Conservation (phyloP, 495 filamentous ascomycete genomes). For the Symbiotaphrina buchneri region DNA sequence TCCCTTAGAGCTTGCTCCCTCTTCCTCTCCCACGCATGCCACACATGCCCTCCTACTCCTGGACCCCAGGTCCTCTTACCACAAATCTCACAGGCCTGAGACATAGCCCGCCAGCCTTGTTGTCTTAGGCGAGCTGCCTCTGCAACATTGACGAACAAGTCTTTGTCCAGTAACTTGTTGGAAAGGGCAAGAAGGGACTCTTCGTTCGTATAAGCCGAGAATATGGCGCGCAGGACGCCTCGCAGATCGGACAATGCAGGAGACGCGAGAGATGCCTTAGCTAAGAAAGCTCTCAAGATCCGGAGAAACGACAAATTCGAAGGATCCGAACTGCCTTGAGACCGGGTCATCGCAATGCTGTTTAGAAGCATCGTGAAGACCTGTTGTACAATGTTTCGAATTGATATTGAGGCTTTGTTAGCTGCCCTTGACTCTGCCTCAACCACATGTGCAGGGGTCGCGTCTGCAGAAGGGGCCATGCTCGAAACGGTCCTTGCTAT, state of each 20-base stretch:
- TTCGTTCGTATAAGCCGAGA: slow-evolving; percentile 88
- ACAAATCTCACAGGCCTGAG: slow-evolving; percentile 74
- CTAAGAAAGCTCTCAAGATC: slow-evolving; percentile 78
- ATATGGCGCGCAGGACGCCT: slow-evolving; percentile 65
- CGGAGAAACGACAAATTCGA: slow-evolving; percentile 64
- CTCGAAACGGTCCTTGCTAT: slow-evolving; percentile 37
- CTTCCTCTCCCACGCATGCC: slow-evolving; percentile 55
- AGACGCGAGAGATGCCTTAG: slow-evolving; percentile 54
- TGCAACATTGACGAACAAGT: slow-evolving; percentile 68
- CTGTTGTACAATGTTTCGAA: slow-evolving; percentile 68
- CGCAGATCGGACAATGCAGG: slow-evolving; percentile 76
- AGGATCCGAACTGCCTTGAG: background rate
- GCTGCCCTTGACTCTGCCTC: no score
- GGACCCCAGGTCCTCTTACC: slow-evolving; percentile 73
- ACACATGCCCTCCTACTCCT: slow-evolving; percentile 55
- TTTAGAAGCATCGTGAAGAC: slow-evolving; percentile 72
- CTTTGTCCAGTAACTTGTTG: slow-evolving; percentile 68
- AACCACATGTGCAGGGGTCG: no score
- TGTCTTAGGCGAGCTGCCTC: slow-evolving; percentile 55
- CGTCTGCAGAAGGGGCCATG: no score
- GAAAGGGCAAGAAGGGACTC: slow-evolving; percentile 67
- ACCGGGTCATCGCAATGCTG: slow-evolving; percentile 2
- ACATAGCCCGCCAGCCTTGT: slow-evolving; percentile 70
- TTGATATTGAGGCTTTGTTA: no score
- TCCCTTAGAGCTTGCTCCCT: no score